A percentile compares a stretch with the other conserved stretches of the same genome.
Evolutionary conservation across 75 land plant genomes (phyloP).

Genomic region (Cupressus sempervirens): DNA sequence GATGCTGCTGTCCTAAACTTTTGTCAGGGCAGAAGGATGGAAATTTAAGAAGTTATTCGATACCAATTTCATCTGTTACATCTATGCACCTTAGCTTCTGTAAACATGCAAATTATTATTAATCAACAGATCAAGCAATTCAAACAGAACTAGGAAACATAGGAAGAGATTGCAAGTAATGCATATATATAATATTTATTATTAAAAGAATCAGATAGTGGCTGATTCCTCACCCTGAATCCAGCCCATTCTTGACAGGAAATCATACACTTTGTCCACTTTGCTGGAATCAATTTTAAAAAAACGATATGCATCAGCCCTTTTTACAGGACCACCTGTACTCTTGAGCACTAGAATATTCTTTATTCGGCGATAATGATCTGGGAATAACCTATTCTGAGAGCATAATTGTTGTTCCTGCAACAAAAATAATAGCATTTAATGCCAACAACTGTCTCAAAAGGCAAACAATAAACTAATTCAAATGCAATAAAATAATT

Average conservation of each 20-base stretch:
- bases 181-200: not conserved
- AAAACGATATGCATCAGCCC: slow-evolving; percentile 54
- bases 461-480: not conserved
- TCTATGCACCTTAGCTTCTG: not conserved
- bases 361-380: slow-evolving; percentile 77
- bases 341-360: slow-evolving; percentile 58
- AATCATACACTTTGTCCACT: slow-evolving; percentile 78
- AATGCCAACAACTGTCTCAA: not conserved
- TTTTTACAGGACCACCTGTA: slow-evolving; percentile 43
- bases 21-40: not conserved
- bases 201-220: slow-evolving; percentile 1
- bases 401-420: slow-evolving; percentile 85
- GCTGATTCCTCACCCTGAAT: slow-evolving; percentile 31
- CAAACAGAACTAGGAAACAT: not conserved
- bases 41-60: not conserved
- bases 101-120: not conserved
- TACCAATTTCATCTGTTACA: not conserved
- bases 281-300: slow-evolving; percentile 78
- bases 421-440: slow-evolving; percentile 8
- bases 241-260: slow-evolving; percentile 65
- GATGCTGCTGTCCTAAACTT: not conserved
- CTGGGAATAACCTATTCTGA: slow-evolving; percentile 69
- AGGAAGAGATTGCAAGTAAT: not conserved
- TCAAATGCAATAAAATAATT: not conserved
- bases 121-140: not conserved